These are phyloP conservation scores for Coemansia sp. DNA, from an alignment of 192 early-diverging fungal species.

Conservation along the genomic window DNA sequence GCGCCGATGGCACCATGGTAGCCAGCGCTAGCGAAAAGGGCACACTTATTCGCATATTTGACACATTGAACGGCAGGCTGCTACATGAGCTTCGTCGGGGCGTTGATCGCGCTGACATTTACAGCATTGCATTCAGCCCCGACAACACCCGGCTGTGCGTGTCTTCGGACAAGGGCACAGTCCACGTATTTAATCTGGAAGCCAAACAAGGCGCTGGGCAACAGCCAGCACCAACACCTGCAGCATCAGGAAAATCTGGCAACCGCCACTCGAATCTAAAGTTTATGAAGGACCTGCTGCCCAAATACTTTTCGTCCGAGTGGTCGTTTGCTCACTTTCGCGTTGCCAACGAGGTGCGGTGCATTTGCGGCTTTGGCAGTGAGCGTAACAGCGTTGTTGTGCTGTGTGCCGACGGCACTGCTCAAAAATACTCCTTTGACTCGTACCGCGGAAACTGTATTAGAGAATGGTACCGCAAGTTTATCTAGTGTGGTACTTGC, in stretches of 20 bases:
- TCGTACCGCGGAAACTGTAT: conserved; percentile 55
- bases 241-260: conserved; percentile 26
- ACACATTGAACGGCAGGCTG: conserved; percentile 68
- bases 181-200: conserved; percentile 90
- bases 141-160: conserved; percentile 78
- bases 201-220: conserved; percentile 28
- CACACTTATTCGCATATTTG: conserved; percentile 88
- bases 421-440: conserved; percentile 84
- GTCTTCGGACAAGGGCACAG: conserved; percentile 88
- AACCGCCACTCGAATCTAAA: conserved; percentile 60
- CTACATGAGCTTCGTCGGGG: conserved; percentile 86
- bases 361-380: conserved; percentile 77
- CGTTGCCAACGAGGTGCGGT: conserved; percentile 73
- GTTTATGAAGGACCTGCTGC: conserved; percentile 82
- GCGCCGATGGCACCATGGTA: conserved; percentile 72
- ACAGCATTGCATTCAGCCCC: conserved; percentile 82
- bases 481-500: conserved; percentile 18
- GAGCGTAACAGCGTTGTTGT: conserved; percentile 75
- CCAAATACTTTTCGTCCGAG: conserved; percentile 93
- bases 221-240: conserved; percentile 16
- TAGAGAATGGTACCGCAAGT: conserved; percentile 56
- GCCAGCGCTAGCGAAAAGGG: conserved; percentile 88
- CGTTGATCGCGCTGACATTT: conserved; percentile 84
- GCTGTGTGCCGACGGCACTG: conserved; percentile 85
- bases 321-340: conserved; percentile 92